These are phyloP conservation scores for Primulina eburnea DNA, from an alignment of 257 asterid genomes.

Conservation along the genomic window DNA sequence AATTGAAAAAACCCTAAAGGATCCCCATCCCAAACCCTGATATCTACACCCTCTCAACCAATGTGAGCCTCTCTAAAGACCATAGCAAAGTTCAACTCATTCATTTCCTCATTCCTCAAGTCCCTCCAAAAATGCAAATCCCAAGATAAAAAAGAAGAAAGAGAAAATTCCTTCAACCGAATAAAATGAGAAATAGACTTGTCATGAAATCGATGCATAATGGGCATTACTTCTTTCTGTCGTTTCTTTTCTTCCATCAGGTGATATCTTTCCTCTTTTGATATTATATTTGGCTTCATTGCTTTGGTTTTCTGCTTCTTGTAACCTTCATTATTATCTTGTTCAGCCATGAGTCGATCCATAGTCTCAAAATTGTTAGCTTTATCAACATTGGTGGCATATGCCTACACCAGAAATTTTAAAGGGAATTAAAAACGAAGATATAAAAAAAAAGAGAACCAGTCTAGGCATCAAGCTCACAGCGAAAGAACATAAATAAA, in stretches of 20 bases:
- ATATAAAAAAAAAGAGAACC: not conserved
- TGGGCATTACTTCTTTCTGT: conserved; percentile 62
- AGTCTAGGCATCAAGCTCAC: conserved; percentile 9
- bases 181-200: too few relatives aligned
- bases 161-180: too few relatives aligned
- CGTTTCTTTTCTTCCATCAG: conserved; percentile 74
- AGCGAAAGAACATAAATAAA: conserved; percentile 10
- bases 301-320: conserved; percentile 32
- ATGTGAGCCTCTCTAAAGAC: too few relatives aligned
- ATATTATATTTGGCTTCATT: conserved; percentile 38
- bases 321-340: conserved; percentile 34
- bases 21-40: too few relatives aligned
- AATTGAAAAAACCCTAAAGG: too few relatives aligned
- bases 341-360: conserved; percentile 30
- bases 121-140: too few relatives aligned
- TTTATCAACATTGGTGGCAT: conserved; percentile 31
- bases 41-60: too few relatives aligned
- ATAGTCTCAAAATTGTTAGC: conserved; percentile 30
- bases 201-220: not conserved
- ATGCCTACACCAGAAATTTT: conserved; percentile 44
- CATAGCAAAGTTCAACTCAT: too few relatives aligned
- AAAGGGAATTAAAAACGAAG: conserved; percentile 20
- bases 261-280: conserved; percentile 76
- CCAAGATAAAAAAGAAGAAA: too few relatives aligned
- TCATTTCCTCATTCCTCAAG: too few relatives aligned